phyloP scores from a whole-genome alignment of 177 flowering plant genomes.

The Vitis hybrid region DNA sequence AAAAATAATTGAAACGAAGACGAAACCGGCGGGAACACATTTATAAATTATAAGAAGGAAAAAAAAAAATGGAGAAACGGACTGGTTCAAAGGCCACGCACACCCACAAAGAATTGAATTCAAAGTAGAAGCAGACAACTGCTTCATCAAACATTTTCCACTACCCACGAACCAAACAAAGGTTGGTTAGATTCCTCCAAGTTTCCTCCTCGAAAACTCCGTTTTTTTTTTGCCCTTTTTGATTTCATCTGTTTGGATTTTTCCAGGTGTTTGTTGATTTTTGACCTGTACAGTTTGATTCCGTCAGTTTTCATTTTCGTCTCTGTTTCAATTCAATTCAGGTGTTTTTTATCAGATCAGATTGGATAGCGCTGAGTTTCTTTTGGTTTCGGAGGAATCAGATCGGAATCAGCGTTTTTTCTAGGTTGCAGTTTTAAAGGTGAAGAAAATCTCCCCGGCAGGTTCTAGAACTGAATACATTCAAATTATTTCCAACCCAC shows the following conservation, averaged over 20 bases:
- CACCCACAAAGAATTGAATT: slow-evolving; percentile 7
- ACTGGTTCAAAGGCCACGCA: slow-evolving; percentile 11
- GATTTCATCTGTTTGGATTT: too few species aligned
- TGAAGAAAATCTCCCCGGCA: background rate
- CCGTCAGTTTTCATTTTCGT: background rate
- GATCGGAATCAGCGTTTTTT: slow-evolving; percentile 6
- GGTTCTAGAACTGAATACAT: background rate
- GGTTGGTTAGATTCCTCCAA: too few species aligned
- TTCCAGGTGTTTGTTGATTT: too few species aligned
- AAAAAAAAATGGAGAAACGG: slow-evolving; percentile 8
- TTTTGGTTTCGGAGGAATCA: slow-evolving; percentile 5
- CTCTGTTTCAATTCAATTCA: background rate
- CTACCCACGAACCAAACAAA: background rate
- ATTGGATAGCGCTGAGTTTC: background rate
- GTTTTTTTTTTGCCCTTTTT: too few species aligned
- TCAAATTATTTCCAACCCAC: too few species aligned
- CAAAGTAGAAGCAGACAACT: background rate
- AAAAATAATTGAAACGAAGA: background rate
- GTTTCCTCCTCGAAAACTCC: too few species aligned
- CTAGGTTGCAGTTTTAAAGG: background rate
- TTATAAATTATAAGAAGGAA: background rate
- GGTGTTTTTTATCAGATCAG: background rate
- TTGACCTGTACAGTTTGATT: background rate
- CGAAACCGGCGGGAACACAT: slow-evolving; percentile 26
- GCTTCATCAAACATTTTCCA: background rate